Evolutionary conservation across 1,139 yeast species (phyloP).

Genomic region (Saccharomyces hybrid): DNA sequence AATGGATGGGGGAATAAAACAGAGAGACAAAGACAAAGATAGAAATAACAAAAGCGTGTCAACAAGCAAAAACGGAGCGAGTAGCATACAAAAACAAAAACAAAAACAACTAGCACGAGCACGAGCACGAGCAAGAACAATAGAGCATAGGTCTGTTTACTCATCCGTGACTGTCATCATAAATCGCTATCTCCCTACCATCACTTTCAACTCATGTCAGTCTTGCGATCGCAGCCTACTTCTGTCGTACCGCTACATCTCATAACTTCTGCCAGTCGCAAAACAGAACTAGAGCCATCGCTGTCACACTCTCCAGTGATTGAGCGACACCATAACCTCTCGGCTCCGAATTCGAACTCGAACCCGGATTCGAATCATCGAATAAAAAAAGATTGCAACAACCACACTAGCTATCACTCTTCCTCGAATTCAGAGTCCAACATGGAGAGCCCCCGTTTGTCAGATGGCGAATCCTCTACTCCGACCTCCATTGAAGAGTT

Average conservation of each 20-base stretch:
- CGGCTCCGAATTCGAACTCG: not conserved
- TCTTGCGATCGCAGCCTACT: not conserved
- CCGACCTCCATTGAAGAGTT: constrained; percentile 23
- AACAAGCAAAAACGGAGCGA: not conserved
- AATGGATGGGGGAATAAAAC: not conserved
- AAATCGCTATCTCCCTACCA: not conserved
- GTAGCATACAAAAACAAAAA: not conserved
- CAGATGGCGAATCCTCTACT: constrained; percentile 19
- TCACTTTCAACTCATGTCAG: not conserved
- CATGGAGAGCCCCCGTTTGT: constrained; percentile 16
- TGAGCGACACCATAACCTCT: not conserved
- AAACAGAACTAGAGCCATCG: not conserved
- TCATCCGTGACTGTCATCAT: not conserved
- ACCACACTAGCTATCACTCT: constrained; percentile 17
- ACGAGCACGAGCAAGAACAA: not conserved
- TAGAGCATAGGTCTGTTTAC: not conserved
- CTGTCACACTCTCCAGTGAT: not conserved
- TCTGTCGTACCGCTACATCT: not conserved
- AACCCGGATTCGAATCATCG: not conserved
- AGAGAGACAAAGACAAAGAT: not conserved
- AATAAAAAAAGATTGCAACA: constrained; percentile 1
- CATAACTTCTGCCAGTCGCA: not conserved
- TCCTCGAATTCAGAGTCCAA: constrained; percentile 21
- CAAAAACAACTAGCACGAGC: not conserved
- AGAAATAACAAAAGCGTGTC: not conserved